Evolutionary conservation across 352 stramenopile genomes (phyloP), one percentile per base, ranked within the genome.

Genomic region (Globisporangium mamillatum): DNA sequence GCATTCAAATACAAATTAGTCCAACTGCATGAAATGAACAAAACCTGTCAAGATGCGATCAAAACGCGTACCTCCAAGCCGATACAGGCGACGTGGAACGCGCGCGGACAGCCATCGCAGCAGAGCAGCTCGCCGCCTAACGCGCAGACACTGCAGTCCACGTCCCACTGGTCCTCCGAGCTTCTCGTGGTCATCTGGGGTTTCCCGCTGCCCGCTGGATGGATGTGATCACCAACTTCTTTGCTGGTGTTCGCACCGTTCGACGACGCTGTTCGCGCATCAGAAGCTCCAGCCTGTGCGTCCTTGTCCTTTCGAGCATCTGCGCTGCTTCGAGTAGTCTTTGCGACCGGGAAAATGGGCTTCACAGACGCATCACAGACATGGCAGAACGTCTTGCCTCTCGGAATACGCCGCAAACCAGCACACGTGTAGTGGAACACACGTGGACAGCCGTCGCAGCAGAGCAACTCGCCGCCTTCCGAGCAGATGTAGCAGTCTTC

Each of bases 361-460:
- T 92, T 89, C 9, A 94, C 86, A 1, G 78, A 83, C 36, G 77
- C 66, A 29, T 95, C 86, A 48, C 89, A 96, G 44, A 84, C 69
- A 52, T 94, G 84, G 59, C 89, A 96, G 63, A 94, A 96, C 6
- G 83, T 94, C 64, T 96, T 96, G 14, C 89, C 89, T 0, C 89
- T 74, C n/a, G 89, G 89, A 3, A 95, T 79, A 48, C 89, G 85
- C 5, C 87, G 81, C n/a, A 93, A 64, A 20, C 79, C 77, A 41
- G 93, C 76, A 60, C 95, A 99, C 20, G 88, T 78, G 46, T 86
- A 78, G 71, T 99, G 96, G 75, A 98, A 99, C 9, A 96, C 86
- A 41, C 91, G 80, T 10, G 91, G 91, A 66, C 96, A 99, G 32
- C 87, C 90, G 53, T 96, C 91, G 64, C 96, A 99, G 64, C 88